A percentile compares a stretch with the other conserved stretches of the same genome.
phyloP scores from a whole-genome alignment of 1,284 basidiomycete species.

The Irpex sp. region DNA sequence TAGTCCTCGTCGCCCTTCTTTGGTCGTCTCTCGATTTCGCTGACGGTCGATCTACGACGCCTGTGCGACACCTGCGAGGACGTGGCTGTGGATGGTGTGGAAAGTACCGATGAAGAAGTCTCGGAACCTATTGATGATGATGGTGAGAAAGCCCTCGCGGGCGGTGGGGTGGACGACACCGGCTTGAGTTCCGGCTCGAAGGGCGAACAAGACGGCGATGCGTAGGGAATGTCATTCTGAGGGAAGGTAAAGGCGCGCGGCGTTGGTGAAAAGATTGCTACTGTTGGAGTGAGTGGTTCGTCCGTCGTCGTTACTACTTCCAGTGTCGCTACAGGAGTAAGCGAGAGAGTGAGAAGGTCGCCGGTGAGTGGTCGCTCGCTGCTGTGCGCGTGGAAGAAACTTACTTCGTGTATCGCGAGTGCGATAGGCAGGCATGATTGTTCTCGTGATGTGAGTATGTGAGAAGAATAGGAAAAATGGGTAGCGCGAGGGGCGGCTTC shows the following conservation, averaged over 20 bases:
- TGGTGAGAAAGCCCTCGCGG: slow-evolving; percentile 35
- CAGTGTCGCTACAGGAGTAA: slow-evolving; percentile 45
- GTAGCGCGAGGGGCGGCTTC: slow-evolving; percentile 26
- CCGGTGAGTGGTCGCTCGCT: slow-evolving; percentile 25
- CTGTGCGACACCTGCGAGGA: slow-evolving; percentile 40
- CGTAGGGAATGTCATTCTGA: slow-evolving; percentile 59
- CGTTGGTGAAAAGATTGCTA: slow-evolving; percentile 70
- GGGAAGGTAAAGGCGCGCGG: slow-evolving; percentile 75
- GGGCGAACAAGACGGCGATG: slow-evolving; percentile 60
- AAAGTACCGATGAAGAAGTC: slow-evolving; percentile 33
- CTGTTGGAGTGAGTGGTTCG: slow-evolving; percentile 50
- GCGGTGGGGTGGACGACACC: slow-evolving; percentile 44
- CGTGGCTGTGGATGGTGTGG: slow-evolving; percentile 29
- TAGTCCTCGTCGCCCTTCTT: slow-evolving; percentile 78
- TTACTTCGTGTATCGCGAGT: slow-evolving; percentile 70
- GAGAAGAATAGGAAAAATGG: slow-evolving; percentile 24
- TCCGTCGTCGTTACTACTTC: slow-evolving; percentile 70
- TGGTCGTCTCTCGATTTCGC: slow-evolving; percentile 62
- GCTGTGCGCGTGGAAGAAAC: slow-evolving; percentile 26
- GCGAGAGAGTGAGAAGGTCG: slow-evolving; percentile 7
- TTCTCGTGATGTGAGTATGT: slow-evolving; percentile 29
- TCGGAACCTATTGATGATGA: slow-evolving; percentile 48
- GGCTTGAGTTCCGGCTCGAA: slow-evolving; percentile 65
- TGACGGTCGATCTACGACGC: slow-evolving; percentile 57
- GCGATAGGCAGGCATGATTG: slow-evolving; percentile 71